These are phyloP conservation scores for Dendrothele bispora DNA, from an alignment of 768 basidiomycete genomes.

Conservation along the genomic window DNA sequence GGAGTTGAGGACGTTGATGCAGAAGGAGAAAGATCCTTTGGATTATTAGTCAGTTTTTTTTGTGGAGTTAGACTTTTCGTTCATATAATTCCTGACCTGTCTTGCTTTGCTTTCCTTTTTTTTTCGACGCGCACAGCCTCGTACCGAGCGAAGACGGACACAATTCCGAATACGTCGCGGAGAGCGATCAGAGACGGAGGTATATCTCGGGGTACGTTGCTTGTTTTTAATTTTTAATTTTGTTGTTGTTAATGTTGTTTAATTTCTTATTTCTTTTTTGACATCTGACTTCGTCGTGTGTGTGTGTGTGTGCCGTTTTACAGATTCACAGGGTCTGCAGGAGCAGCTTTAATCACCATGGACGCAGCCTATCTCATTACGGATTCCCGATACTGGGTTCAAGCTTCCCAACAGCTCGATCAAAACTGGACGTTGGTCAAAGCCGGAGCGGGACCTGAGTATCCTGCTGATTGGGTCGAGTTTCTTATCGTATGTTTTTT, in stretches of 20 bases:
- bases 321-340: constrained; percentile 67
- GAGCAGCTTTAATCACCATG: constrained; percentile 68
- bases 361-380: constrained; percentile 71
- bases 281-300: constrained; percentile 17
- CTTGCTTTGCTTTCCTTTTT: constrained; percentile 9
- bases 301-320: too few species aligned
- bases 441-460: constrained; percentile 50
- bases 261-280: constrained; percentile 19
- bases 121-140: too few species aligned
- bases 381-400: constrained; percentile 84
- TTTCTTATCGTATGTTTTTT: constrained; percentile 61
- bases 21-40: constrained; percentile 49
- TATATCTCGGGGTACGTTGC: constrained; percentile 72
- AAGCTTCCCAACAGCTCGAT: constrained; percentile 72
- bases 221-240: constrained; percentile 4
- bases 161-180: constrained; percentile 78
- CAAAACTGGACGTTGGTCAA: constrained; percentile 69
- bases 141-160: constrained; percentile 83
- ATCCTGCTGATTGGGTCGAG: constrained; percentile 75
- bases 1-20: constrained; percentile 65
- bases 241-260: too few species aligned
- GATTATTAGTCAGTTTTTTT: constrained; percentile 69
- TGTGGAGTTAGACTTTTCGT: constrained; percentile 3
- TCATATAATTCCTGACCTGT: not conserved
- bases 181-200: constrained; percentile 74